Percentiles rank a stretch among this genome's conserved stretches.
These are phyloP conservation scores for Isabelozyma gotoi DNA, from an alignment of 805 yeast species.

Conservation along the genomic window DNA sequence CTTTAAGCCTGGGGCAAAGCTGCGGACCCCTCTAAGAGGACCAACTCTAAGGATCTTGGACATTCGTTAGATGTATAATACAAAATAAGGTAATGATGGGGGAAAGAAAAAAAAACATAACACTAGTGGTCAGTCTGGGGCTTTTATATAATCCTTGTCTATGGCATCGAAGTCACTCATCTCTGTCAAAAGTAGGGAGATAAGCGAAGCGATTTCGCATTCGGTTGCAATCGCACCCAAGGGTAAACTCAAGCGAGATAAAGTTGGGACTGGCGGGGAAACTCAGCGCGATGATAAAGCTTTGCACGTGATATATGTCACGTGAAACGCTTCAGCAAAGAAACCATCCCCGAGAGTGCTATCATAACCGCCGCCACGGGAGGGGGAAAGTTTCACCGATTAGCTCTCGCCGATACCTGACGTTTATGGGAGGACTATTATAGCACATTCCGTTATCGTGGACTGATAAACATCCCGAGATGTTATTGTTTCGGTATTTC, in stretches of 20 bases:
- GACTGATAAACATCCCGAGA: too few relatives aligned
- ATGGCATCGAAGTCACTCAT: neutral
- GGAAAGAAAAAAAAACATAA: too few relatives aligned
- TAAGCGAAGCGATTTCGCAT: neutral
- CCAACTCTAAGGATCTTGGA: neutral
- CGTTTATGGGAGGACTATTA: neutral
- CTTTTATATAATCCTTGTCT: neutral
- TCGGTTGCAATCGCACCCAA: neutral
- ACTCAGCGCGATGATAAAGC: neutral
- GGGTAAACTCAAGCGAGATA: neutral
- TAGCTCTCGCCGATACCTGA: neutral
- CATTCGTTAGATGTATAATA: neutral
- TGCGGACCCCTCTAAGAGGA: neutral
- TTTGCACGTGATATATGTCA: neutral
- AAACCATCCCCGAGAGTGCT: neutral
- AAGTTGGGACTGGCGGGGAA: neutral
- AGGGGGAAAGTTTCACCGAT: neutral
- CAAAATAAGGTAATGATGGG: neutral
- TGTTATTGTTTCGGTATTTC: too few relatives aligned
- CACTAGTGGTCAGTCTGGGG: too few relatives aligned
- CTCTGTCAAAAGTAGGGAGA: neutral
- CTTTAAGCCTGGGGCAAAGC: neutral
- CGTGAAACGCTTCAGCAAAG: neutral
- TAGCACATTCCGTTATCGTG: too few relatives aligned
- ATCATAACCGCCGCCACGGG: neutral